A percentile compares a stretch with the other conserved stretches of the same genome.
These are phyloP conservation scores for Tephrocybe sp. DNA, from an alignment of 768 basidiomycete genomes.

Conservation along the genomic window DNA sequence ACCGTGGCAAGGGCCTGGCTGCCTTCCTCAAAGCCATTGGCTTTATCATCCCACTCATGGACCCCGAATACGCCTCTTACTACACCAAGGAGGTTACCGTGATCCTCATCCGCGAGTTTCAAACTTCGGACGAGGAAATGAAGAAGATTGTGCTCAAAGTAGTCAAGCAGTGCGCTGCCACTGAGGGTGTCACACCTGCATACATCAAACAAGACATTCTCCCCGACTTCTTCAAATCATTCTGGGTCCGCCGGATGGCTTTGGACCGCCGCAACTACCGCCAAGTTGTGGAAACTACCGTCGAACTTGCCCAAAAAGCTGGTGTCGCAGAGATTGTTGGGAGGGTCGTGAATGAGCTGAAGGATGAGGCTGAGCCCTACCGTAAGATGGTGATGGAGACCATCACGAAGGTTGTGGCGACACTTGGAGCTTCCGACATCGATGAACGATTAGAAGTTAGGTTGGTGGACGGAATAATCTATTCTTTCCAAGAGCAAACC, in stretches of 20 bases:
- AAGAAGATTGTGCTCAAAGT: constrained; percentile 99
- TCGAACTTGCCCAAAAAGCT: constrained; percentile 95
- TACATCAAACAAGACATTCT: constrained; percentile 98
- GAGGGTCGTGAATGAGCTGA: constrained; percentile 82
- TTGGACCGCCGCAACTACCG: constrained; percentile 94
- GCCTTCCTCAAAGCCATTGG: constrained; percentile 98
- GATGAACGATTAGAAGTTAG: constrained; percentile 94
- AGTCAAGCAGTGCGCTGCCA: constrained; percentile 97
- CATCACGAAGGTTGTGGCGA: constrained; percentile 92
- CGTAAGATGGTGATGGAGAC: constrained; percentile 99
- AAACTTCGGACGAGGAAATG: constrained; percentile 99
- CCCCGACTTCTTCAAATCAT: constrained; percentile 98
- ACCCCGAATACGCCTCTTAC: constrained; percentile 98
- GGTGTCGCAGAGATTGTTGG: constrained; percentile 97
- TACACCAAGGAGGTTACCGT: constrained; percentile 98
- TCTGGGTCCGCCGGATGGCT: constrained; percentile 99
- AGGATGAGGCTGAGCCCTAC: constrained; percentile 88
- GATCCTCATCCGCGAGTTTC: constrained; percentile 97
- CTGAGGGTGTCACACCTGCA: constrained; percentile 92
- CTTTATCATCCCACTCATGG: constrained; percentile 99
- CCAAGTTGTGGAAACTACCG: constrained; percentile 97
- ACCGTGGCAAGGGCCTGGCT: constrained; percentile 92
- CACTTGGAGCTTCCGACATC: constrained; percentile 94
- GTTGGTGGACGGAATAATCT: constrained; percentile 97
- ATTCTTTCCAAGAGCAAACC: constrained; percentile 99